Percentiles rank a stretch among this genome's conserved stretches.
Evolutionary conservation across 176 grass and related monocot genomes (phyloP).

Genomic region (Aechmea fasciata): DNA sequence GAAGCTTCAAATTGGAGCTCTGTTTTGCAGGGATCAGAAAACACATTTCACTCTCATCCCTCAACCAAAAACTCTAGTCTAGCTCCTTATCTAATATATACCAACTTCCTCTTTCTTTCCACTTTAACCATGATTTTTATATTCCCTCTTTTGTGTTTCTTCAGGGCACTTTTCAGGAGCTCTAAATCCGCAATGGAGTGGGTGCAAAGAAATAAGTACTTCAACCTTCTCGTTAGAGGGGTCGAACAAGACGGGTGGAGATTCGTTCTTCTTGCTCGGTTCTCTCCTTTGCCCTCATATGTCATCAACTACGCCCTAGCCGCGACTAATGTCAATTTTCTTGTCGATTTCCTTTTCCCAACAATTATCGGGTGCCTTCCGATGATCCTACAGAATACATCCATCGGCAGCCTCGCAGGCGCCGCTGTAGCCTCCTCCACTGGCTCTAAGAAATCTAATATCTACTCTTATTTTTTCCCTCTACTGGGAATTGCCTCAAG

Average conservation of each 20-base stretch:
- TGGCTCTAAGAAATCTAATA: slow-evolving; percentile 56
- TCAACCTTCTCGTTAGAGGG: slow-evolving; percentile 71
- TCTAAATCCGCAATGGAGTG: slow-evolving; percentile 87
- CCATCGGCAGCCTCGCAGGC: slow-evolving; percentile 80
- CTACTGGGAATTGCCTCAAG: slow-evolving; percentile 69
- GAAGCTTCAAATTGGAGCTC: too few species aligned
- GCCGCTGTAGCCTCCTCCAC: slow-evolving; percentile 58
- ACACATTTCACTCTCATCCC: too few species aligned
- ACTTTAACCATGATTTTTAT: slow-evolving; percentile 16
- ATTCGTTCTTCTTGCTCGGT: slow-evolving; percentile 92
- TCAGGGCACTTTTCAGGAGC: slow-evolving; percentile 66
- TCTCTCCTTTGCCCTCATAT: slow-evolving; percentile 86
- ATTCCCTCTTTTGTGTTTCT: slow-evolving; percentile 17
- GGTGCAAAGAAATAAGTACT: slow-evolving; percentile 66
- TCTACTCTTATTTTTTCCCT: slow-evolving; percentile 70
- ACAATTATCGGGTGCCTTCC: slow-evolving; percentile 83
- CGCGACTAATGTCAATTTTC: slow-evolving; percentile 67
- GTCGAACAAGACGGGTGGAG: slow-evolving; percentile 88
- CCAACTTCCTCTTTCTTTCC: not conserved
- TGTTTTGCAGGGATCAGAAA: too few species aligned
- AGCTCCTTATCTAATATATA: too few species aligned
- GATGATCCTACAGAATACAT: slow-evolving; percentile 97
- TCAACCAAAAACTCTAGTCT: too few species aligned
- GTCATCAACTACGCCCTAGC: slow-evolving; percentile 90
- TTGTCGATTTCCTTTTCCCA: slow-evolving; percentile 88